Evolutionary conservation across 108 stramenopile genomes (phyloP).

Genomic region (Conticribra weissflogii): DNA sequence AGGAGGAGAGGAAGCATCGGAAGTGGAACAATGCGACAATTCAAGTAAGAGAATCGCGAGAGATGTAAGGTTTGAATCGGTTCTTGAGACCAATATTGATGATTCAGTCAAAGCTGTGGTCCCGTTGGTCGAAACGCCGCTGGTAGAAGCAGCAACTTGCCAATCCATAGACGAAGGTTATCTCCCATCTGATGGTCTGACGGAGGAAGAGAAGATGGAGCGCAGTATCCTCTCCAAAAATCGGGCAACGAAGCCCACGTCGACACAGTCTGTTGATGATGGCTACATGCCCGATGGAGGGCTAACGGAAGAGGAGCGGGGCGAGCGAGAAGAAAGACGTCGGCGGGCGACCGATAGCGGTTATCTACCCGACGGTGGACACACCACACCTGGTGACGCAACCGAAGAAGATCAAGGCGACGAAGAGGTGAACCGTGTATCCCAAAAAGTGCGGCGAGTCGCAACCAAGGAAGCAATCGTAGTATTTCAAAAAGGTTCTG

Average conservation of each 20-base stretch:
- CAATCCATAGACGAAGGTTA: slow-evolving; percentile 39
- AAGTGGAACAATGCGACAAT: slow-evolving; percentile 25
- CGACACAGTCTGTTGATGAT: slow-evolving; percentile 23
- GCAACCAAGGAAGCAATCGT: slow-evolving; percentile 2
- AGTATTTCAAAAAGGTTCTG: neutral
- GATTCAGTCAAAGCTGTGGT: neutral
- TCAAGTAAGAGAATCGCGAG: slow-evolving; percentile 11
- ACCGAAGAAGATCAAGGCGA: slow-evolving; percentile 18
- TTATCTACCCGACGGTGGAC: slow-evolving; percentile 32
- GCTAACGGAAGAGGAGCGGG: slow-evolving; percentile 27
- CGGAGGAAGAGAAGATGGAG: slow-evolving; percentile 39
- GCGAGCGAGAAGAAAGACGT: neutral
- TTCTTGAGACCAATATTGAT: slow-evolving; percentile 21
- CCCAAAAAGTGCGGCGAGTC: neutral
- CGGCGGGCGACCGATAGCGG: slow-evolving; percentile 18
- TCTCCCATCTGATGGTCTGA: slow-evolving; percentile 38
- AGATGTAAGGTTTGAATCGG: slow-evolving; percentile 35
- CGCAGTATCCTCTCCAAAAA: neutral
- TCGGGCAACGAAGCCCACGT: neutral
- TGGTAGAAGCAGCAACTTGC: slow-evolving; percentile 6
- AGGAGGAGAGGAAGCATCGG: slow-evolving; percentile 32
- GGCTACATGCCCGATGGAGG: slow-evolving; percentile 23
- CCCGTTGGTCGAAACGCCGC: too few relatives aligned
- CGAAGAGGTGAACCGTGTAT: neutral
- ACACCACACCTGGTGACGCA: slow-evolving; percentile 34